Evolutionary conservation across 1,284 basidiomycete species (phyloP).

Genomic region (Cryptococcus wingfieldii): DNA sequence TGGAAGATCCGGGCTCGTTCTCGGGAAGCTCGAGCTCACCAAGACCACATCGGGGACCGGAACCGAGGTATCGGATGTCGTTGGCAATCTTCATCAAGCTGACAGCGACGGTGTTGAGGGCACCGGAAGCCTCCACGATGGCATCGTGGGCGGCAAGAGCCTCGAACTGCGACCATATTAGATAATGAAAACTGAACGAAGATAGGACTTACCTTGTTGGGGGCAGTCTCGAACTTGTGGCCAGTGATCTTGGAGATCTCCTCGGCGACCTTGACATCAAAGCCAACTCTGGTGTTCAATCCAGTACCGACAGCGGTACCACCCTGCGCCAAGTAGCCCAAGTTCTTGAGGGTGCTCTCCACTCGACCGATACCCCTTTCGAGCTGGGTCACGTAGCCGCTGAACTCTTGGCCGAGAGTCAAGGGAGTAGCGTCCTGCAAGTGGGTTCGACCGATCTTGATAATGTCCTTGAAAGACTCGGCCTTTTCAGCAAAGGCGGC

Average conservation of each 20-base stretch:
- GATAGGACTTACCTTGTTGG: constrained; percentile 73
- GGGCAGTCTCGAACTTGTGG: constrained; percentile 87
- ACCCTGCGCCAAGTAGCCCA: constrained; percentile 91
- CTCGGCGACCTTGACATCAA: constrained; percentile 88
- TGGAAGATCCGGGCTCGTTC: constrained; percentile 98
- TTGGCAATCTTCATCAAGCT: constrained; percentile 99
- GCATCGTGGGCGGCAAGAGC: constrained; percentile 96
- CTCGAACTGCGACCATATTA: constrained; percentile 65
- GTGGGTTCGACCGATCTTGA: constrained; percentile 99
- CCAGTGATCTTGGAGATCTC: constrained; percentile 92
- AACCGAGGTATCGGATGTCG: constrained; percentile 96
- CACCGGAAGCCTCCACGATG: constrained; percentile 93
- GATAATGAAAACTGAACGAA: neutral
- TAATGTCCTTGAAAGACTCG: constrained; percentile 78
- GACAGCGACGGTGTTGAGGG: constrained; percentile 89
- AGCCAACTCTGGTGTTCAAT: constrained; percentile 93
- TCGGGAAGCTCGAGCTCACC: constrained; percentile 93
- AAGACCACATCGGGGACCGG: constrained; percentile 94
- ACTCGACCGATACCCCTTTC: constrained; percentile 85
- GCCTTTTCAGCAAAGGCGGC: constrained; percentile 79
- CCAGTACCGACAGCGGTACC: constrained; percentile 99
- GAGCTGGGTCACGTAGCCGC: constrained; percentile 94
- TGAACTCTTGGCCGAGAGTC: constrained; percentile 98
- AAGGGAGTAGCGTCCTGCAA: constrained; percentile 96
- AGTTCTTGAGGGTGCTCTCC: constrained; percentile 74